Base-by-base conservation (phyloP, 441 rosid species). In the Flueggea neowawraea region DNA sequence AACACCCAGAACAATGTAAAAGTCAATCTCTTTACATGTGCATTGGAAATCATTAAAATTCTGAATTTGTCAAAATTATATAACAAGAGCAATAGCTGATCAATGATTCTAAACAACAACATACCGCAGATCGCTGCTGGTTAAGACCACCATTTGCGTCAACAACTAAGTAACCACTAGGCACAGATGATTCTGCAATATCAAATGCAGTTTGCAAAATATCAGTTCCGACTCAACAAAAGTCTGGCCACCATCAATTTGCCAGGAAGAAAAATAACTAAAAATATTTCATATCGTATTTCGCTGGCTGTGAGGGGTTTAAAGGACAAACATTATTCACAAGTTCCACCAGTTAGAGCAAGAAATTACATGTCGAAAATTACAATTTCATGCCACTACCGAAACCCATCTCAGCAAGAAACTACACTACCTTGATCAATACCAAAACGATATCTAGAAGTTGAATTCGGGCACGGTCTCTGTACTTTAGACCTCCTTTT, bases 131-230 rank as follows among this genome's bases (percentile, higher is more conserved):
- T 16, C 98, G 97, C 63, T 94, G 98, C 74, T 94, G 98, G 67
- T 89, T 94, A 65, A 94, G 98, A 66, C 98, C 98, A 4, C 98
- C 98, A 76, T 94, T 90, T 53, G 97, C 97, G 57, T 87, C 95
- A 12, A 94, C 78, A 15, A 94, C 73, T 85, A 94, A 78, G 81
- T 84, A 94, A 58, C 95, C 89, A 10, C 59, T 84, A 45, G 74
- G 85, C 36, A 79, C 75, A 73, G 79, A 56, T 12, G 81, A 63
- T 64, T 78, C 96, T 94, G 85, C 68, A 72, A 77, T 61, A 36
- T 71, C 28, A 57, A 52, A 6, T 22, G 28, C 28, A 22, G 28
- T 22, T 36, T 12, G 22, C 12, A 59, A 5, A 45, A 64, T 31
- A 61, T 45, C 62, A 50, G 48, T 54, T 45, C 45, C 47, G 5